phyloP scores from a whole-genome alignment of 768 basidiomycete genomes.

The Gelatoporia subvermispora region DNA sequence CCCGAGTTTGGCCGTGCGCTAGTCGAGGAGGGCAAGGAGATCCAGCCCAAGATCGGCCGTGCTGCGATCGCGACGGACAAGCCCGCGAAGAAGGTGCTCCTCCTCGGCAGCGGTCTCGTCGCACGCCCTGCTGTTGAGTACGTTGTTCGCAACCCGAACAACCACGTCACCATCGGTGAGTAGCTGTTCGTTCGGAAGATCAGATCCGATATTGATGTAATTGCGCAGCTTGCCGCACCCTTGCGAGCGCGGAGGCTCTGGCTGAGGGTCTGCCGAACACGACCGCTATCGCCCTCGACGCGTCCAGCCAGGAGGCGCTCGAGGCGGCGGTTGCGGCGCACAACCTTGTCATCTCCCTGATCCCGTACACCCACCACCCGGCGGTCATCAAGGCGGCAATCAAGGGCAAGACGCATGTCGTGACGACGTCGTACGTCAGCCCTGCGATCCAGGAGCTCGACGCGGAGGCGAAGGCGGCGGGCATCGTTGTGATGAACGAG shows the following conservation, averaged over 20 bases:
- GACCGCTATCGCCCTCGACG: conserved; percentile 78
- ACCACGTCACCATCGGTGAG: conserved; percentile 81
- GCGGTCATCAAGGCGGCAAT: conserved; percentile 89
- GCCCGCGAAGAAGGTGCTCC: conserved; percentile 68
- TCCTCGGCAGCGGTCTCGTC: conserved; percentile 94
- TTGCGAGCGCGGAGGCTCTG: conserved; percentile 68
- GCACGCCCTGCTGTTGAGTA: conserved; percentile 97
- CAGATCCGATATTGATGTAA: not conserved
- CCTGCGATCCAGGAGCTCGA: conserved; percentile 88
- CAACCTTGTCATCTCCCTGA: conserved; percentile 93
- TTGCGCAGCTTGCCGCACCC: conserved; percentile 76
- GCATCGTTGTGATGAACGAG: conserved; percentile 95
- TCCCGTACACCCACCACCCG: conserved; percentile 91
- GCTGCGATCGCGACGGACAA: conserved; percentile 39
- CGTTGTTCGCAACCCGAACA: conserved; percentile 73
- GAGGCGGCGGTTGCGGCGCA: conserved; percentile 78
- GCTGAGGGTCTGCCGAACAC: conserved; percentile 64
- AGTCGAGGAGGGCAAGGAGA: conserved; percentile 66
- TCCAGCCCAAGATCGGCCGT: conserved; percentile 74
- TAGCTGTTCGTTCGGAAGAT: conserved; percentile 1
- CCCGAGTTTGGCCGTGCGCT: conserved; percentile 86
- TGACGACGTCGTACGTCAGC: conserved; percentile 94
- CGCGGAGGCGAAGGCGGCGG: conserved; percentile 74
- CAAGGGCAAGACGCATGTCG: conserved; percentile 83
- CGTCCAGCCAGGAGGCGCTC: conserved; percentile 58